Evolutionary conservation across 495 filamentous ascomycete species (phyloP).

Genomic region (Acidomyces sp.): DNA sequence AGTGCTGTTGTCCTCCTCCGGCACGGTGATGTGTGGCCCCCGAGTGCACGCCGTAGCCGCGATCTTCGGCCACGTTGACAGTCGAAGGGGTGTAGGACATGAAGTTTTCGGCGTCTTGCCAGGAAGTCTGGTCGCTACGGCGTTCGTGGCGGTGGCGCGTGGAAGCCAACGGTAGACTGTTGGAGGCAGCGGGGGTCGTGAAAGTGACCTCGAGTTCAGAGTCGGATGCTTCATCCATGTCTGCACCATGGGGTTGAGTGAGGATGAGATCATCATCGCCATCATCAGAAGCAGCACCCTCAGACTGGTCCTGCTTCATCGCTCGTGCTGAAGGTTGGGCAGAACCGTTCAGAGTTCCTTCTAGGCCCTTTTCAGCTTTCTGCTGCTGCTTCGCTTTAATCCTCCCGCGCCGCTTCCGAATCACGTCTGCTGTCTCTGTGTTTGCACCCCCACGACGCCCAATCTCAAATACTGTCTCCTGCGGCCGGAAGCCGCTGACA

Average conservation of each 20-base stretch:
- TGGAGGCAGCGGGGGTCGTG: constrained; percentile 36
- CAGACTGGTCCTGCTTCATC: not conserved
- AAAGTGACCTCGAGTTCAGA: constrained; percentile 75
- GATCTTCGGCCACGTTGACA: constrained; percentile 68
- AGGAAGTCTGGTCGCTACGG: constrained; percentile 34
- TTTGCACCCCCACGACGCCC: constrained; percentile 53
- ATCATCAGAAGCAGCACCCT: constrained; percentile 31
- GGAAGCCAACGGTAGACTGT: constrained; percentile 5
- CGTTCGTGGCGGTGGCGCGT: constrained; percentile 27
- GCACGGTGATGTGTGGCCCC: constrained; percentile 55
- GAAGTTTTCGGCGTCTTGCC: constrained; percentile 77
- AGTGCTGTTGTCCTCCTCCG: too few species aligned
- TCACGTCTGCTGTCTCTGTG: constrained; percentile 63
- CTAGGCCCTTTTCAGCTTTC: constrained; percentile 31
- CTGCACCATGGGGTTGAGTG: constrained; percentile 21
- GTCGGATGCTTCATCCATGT: constrained; percentile 57
- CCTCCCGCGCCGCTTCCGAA: constrained; percentile 53
- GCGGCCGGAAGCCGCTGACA: constrained; percentile 73
- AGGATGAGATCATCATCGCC: constrained; percentile 28
- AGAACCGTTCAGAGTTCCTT: constrained; percentile 8
- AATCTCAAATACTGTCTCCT: constrained; percentile 90
- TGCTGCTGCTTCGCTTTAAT: constrained; percentile 33
- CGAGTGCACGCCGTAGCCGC: constrained; percentile 82
- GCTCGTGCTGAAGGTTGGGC: not conserved
- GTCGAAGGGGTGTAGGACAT: constrained; percentile 83